Evolutionary conservation across 805 yeast species (phyloP), one percentile per base, ranked within the genome.

Genomic region (Candida coleopterorum): DNA sequence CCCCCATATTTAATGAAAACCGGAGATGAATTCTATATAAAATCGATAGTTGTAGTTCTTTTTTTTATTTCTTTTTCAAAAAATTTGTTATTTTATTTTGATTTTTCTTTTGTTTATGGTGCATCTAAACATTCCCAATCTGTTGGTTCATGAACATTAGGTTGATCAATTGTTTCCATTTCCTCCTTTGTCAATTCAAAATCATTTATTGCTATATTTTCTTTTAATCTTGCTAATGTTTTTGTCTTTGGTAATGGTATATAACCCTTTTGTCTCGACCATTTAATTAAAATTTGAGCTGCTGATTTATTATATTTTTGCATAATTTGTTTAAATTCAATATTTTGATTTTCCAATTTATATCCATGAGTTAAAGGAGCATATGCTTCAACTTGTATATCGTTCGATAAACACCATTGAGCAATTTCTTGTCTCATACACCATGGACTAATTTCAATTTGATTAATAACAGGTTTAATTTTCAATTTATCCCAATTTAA

Each of bases 41-140:
- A 15, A 15, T 9, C 9, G 18, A 6, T 6, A 26, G 29, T 26
- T 20, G 9, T 20, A 20, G 22, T 6, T 6, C 22, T 9, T 20
- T 24, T 12, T 24, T 8, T 8, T 11, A n/a, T n/a, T n/a, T n/a
- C n/a, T n/a, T n/a, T n/a, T n/a, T n/a, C n/a, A n/a, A n/a, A n/a
- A n/a, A n/a, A n/a, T n/a, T n/a, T n/a, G n/a, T n/a, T n/a, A n/a
- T n/a, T n/a, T n/a, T n/a, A n/a, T 24, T 24, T 24, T 24, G 14
- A 24, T 10, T 24, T 11, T 12, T 6, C 26, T 11, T 9, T n/a
- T 11, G 15, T 16, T 34, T 40, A 55, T 15, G 80, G 77, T 17
- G 76, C 77, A 45, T 74, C 75, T 3, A 81, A 76, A 40, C 82
- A 79, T 49, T 81, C 87, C 87, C 87, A 81, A 48, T 80, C 87